Conservation (phyloP, 352 stramenopile species). For the Globisporangium uncinulatum region DNA sequence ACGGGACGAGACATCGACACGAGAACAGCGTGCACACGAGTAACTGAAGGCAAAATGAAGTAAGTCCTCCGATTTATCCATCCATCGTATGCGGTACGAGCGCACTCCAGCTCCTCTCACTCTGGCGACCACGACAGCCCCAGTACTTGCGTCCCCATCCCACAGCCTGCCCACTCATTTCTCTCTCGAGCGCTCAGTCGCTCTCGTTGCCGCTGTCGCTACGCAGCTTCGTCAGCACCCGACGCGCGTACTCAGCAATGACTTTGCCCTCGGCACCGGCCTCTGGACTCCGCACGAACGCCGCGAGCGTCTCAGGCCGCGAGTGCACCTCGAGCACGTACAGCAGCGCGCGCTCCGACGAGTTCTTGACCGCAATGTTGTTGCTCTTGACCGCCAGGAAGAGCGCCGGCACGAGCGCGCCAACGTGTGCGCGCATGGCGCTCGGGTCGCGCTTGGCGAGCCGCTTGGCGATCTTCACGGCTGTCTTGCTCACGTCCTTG, state of each 20-base stretch:
- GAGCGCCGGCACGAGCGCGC: constrained; percentile 61
- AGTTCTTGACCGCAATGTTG: constrained; percentile 86
- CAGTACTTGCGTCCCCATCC: neutral
- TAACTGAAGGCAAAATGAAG: too few species aligned
- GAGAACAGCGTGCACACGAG: too few species aligned
- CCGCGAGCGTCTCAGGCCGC: constrained; percentile 68
- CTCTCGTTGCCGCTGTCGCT: constrained; percentile 80
- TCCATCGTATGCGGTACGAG: too few species aligned
- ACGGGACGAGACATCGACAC: too few species aligned
- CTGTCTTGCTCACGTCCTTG: constrained; percentile 76
- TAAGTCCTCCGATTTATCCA: too few species aligned
- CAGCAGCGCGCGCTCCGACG: constrained; percentile 77
- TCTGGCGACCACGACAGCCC: neutral
- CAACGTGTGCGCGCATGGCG: constrained; percentile 43
- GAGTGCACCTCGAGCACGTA: constrained; percentile 85
- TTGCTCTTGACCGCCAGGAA: constrained; percentile 87
- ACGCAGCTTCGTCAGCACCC: constrained; percentile 85
- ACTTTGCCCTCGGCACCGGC: constrained; percentile 63
- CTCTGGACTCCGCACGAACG: constrained; percentile 53
- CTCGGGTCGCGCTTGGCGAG: constrained; percentile 64
- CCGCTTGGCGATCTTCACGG: constrained; percentile 69
- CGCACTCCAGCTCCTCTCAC: too few species aligned
- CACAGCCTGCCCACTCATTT: neutral
- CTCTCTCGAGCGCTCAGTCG: constrained; percentile 26
- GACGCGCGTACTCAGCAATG: constrained; percentile 82